Conservation (phyloP, 75 land plant species). For the Cupressus sempervirens region DNA sequence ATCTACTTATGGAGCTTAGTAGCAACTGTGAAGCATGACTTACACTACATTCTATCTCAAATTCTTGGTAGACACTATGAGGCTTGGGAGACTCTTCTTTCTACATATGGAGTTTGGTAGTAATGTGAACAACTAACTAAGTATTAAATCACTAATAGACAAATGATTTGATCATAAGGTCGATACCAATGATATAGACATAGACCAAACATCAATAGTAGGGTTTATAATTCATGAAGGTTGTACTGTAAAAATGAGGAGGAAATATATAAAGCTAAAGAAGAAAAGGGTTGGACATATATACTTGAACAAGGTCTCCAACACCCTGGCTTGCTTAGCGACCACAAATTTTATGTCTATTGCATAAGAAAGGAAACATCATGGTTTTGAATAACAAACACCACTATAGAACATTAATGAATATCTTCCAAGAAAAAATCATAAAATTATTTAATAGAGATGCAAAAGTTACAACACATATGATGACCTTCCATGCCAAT, state of each 20-base stretch:
- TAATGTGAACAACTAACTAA: too few relatives aligned
- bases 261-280: not conserved
- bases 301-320: constrained; percentile 66
- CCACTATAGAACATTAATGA: constrained; percentile 62
- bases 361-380: constrained; percentile 48
- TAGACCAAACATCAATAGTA: constrained; percentile 4
- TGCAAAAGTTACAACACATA: constrained; percentile 40
- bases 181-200: constrained; percentile 56
- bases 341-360: constrained; percentile 59
- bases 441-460: not conserved
- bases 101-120: too few relatives aligned
- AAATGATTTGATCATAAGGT: too few relatives aligned
- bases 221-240: too few relatives aligned
- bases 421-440: constrained; percentile 32
- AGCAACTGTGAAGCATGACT: too few relatives aligned
- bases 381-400: constrained; percentile 39
- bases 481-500: constrained; percentile 46
- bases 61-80: too few relatives aligned
- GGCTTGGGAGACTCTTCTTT: too few relatives aligned
- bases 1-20: too few relatives aligned
- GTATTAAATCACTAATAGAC: too few relatives aligned
- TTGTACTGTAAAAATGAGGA: not conserved
- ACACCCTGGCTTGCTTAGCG: constrained; percentile 35
- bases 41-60: too few relatives aligned
- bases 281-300: not conserved